A percentile compares a stretch with the other conserved stretches of the same genome.
Evolutionary conservation across 305 asterid species (phyloP).

Genomic region (Solanum hybrid): DNA sequence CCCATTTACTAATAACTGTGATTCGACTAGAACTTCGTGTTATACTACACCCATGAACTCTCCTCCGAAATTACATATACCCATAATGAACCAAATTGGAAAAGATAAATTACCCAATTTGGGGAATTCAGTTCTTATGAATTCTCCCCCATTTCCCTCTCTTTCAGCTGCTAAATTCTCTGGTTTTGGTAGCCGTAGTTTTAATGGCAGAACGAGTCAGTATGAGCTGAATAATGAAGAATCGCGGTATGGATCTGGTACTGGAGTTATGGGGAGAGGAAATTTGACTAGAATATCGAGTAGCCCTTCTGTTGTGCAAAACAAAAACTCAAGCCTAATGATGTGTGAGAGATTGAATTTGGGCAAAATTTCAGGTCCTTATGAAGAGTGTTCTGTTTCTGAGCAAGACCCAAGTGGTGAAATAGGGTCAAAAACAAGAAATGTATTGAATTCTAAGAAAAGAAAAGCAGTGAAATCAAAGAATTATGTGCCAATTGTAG

Average conservation of each 20-base stretch:
- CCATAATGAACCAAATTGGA: constrained; percentile 14
- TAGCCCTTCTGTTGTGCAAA: constrained; percentile 42
- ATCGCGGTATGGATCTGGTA: constrained; percentile 22
- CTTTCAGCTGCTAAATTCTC: constrained; percentile 63
- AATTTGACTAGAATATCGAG: constrained; percentile 51
- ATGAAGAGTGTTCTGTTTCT: constrained; percentile 71
- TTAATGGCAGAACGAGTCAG: constrained; percentile 45
- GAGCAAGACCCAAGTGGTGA: constrained; percentile 44
- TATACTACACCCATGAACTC: constrained; percentile 25
- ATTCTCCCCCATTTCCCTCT: constrained; percentile 34
- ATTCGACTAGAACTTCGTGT: constrained; percentile 3
- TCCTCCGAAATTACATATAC: constrained; percentile 25
- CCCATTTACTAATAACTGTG: constrained; percentile 3
- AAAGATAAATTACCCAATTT: constrained; percentile 17
- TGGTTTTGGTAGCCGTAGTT: constrained; percentile 66
- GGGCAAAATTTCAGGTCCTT: constrained; percentile 7
- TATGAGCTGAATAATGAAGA: constrained; percentile 22
- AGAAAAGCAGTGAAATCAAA: constrained; percentile 45
- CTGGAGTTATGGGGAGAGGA: constrained; percentile 14
- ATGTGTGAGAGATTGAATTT: constrained; percentile 16
- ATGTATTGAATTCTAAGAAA: constrained; percentile 46
- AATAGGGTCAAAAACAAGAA: constrained; percentile 32
- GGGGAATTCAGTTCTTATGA: constrained; percentile 22
- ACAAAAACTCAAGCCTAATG: constrained; percentile 13
- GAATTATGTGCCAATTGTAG: constrained; percentile 16